Evolutionary conservation across 805 yeast species (phyloP), one percentile per base, ranked within the genome.

Genomic region (Saccharomycopsis sp.): DNA sequence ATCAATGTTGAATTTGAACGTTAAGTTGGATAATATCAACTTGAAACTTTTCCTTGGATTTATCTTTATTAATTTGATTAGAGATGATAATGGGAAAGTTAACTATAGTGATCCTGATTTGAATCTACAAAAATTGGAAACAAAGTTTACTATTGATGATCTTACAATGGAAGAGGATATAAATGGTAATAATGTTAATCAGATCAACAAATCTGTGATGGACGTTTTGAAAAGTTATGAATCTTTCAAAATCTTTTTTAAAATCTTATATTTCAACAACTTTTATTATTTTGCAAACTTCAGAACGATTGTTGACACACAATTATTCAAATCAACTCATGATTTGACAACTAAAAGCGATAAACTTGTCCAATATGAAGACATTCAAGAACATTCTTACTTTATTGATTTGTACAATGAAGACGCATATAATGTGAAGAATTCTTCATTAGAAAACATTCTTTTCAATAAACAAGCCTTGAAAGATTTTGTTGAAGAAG

Each of bases 211-310:
- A 4, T 42, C 47, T 10, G 29, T 38, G 5, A 27, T 44, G 10
- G 45, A 40, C 23, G 37, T 39, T 13, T 26, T 44, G 8, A 40
- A 20, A 19, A 21, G 20, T 9, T 46, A 44, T 30, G 31, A 41
- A 9, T 40, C 47, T 9, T 46, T 46, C 27, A 44, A 40, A 19
- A 42, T 46, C 6, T 46, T 46, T 26, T 46, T 44, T 36, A 46
- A 43, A 23, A 46, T 46, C 15, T 21, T 46, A 4, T 46, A 46
- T 20, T 46, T 46, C 36, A 46, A 46, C 28, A 38, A 40, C 21
- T 41, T 44, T 25, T 26, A 33, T 19, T 14, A 28, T 13, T 40
- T 43, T 31, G 10, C 10, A 6, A n/a, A n/a, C n/a, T n/a, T n/a
- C n/a, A n/a, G n/a, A n/a, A n/a, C n/a, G n/a, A n/a, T n/a, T n/a